Evolutionary conservation across 805 yeast genomes (phyloP).

Genomic region (Candida caryicola): DNA sequence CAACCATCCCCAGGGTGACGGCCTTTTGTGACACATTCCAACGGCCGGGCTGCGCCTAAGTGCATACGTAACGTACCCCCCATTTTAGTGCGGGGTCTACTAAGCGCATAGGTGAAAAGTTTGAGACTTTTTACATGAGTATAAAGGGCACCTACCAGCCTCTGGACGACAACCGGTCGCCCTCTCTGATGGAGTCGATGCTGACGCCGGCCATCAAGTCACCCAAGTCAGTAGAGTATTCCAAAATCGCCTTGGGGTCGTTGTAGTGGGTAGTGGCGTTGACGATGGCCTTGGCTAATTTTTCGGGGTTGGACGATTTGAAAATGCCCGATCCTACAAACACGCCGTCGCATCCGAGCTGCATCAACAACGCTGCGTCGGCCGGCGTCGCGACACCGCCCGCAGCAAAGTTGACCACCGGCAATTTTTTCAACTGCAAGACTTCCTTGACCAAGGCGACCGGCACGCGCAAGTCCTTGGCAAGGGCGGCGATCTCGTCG

Average conservation of each 20-base stretch:
- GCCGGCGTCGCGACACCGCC: slow-evolving; percentile 89
- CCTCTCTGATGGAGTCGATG: slow-evolving; percentile 47
- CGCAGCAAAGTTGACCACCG: slow-evolving; percentile 84
- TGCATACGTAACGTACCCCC: too few species aligned
- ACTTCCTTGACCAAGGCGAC: slow-evolving; percentile 48
- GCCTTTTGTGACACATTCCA: background rate
- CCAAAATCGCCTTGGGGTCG: slow-evolving; percentile 58
- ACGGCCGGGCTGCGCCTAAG: too few species aligned
- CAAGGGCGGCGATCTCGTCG: slow-evolving; percentile 47
- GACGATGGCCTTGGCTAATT: slow-evolving; percentile 74
- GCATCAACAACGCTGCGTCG: slow-evolving; percentile 83
- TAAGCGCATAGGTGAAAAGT: background rate
- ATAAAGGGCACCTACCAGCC: slow-evolving; percentile 43
- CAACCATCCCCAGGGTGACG: too few species aligned
- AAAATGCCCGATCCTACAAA: slow-evolving; percentile 79
- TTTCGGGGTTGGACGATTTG: slow-evolving; percentile 69
- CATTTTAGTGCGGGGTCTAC: too few species aligned
- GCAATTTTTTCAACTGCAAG: slow-evolving; percentile 52
- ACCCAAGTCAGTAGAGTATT: slow-evolving; percentile 68
- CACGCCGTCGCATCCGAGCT: slow-evolving; percentile 75
- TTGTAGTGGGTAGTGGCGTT: slow-evolving; percentile 71
- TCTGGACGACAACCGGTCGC: slow-evolving; percentile 47
- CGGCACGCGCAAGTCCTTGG: slow-evolving; percentile 60
- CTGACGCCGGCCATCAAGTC: slow-evolving; percentile 74
- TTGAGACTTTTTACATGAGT: background rate